Percentiles rank a stretch among this genome's conserved stretches.
Conservation (phyloP, 352 stramenopile species). For the Pythium vanterpoolii region DNA sequence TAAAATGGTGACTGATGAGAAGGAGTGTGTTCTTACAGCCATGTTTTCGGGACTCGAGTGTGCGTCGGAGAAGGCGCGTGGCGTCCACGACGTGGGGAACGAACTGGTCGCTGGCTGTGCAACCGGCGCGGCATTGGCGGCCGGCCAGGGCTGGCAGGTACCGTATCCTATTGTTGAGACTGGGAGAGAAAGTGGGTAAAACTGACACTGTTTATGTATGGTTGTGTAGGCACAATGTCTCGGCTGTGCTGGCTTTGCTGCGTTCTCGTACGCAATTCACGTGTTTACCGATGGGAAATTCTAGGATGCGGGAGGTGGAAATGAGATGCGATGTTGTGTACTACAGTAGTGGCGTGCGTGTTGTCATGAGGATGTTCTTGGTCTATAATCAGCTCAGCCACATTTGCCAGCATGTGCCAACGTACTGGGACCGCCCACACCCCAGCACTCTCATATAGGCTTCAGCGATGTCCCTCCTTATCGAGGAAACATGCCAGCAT, state of each 20-base stretch:
- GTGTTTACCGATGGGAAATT: constrained; percentile 80
- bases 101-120: constrained; percentile 92
- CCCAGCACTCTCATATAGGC: too few relatives aligned
- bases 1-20: neutral
- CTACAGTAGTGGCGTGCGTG: neutral
- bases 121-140: constrained; percentile 93
- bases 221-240: constrained; percentile 76
- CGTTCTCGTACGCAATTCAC: constrained; percentile 90
- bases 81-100: constrained; percentile 95
- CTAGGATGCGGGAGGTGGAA: constrained; percentile 23
- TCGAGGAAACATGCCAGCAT: too few relatives aligned
- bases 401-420: too few relatives aligned
- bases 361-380: neutral
- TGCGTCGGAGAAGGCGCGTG: constrained; percentile 91
- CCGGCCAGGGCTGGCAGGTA: constrained; percentile 88
- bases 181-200: too few relatives aligned
- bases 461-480: too few relatives aligned
- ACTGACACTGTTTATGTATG: too few relatives aligned
- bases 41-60: constrained; percentile 96
- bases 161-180: neutral
- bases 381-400: neutral
- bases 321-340: neutral
- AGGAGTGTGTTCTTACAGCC: constrained; percentile 30
- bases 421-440: too few relatives aligned
- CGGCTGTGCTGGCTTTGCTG: constrained; percentile 91